These are phyloP conservation scores for Ilyonectria sp. DNA, from an alignment of 2,329 filamentous ascomycete species.

Conservation along the genomic window DNA sequence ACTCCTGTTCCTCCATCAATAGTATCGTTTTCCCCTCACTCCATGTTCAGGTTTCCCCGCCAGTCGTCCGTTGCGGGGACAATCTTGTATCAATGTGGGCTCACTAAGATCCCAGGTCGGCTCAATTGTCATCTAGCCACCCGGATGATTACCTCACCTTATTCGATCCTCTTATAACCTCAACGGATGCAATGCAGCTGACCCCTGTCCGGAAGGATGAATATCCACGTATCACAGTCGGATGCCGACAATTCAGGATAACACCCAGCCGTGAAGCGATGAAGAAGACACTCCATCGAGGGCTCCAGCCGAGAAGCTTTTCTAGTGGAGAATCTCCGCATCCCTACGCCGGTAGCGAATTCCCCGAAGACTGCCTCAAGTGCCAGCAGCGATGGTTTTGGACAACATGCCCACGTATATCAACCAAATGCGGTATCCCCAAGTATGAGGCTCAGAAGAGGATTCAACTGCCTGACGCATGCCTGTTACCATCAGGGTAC, in stretches of 20 bases:
- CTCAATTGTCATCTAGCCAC: slow-evolving; percentile 33
- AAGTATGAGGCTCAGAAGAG: slow-evolving; percentile 24
- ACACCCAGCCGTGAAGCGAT: slow-evolving; percentile 23
- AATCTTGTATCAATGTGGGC: slow-evolving; percentile 32
- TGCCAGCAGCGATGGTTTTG: not conserved
- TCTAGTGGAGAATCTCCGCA: slow-evolving; percentile 44
- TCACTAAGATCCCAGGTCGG: slow-evolving; percentile 33
- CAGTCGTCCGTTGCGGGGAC: slow-evolving; percentile 35
- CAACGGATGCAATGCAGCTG: slow-evolving; percentile 28
- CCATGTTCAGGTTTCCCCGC: slow-evolving; percentile 22
- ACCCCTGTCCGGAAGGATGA: slow-evolving; percentile 34
- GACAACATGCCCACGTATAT: slow-evolving; percentile 8
- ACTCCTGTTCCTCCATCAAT: slow-evolving; percentile 43
- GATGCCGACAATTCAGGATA: not conserved
- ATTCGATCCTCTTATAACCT: slow-evolving; percentile 33
- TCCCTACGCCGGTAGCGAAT: slow-evolving; percentile 38
- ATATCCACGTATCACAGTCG: slow-evolving; percentile 42
- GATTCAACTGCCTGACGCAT: slow-evolving; percentile 1
- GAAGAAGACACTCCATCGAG: slow-evolving; percentile 19
- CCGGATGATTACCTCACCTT: slow-evolving; percentile 39
- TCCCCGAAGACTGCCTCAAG: slow-evolving; percentile 37
- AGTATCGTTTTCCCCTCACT: slow-evolving; percentile 35
- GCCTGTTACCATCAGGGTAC: slow-evolving; percentile 24
- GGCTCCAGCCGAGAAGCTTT: slow-evolving; percentile 27
- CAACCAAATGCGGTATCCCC: slow-evolving; percentile 25